phyloP scores from a whole-genome alignment of 768 basidiomycete genomes.

The Sarcomyxa edulis region DNA sequence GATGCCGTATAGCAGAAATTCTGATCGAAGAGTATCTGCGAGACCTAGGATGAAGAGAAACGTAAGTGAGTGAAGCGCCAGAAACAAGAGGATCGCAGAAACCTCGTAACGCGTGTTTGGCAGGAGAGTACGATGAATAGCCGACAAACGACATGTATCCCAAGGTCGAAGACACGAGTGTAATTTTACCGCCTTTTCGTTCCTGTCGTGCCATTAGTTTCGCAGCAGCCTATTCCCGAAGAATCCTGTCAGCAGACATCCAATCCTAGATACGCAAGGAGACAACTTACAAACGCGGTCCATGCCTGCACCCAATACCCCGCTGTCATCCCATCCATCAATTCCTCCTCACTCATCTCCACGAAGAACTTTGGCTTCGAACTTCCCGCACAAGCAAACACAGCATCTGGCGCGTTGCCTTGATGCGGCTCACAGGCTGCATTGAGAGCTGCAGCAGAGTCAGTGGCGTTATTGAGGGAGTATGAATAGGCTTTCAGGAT shows the following conservation, averaged over 20 bases:
- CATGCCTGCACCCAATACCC: slow-evolving; percentile 50
- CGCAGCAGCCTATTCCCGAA: slow-evolving; percentile 48
- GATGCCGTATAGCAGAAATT: slow-evolving; percentile 74
- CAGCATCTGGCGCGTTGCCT: slow-evolving; percentile 63
- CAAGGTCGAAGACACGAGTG: slow-evolving; percentile 71
- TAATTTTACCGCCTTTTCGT: slow-evolving; percentile 61
- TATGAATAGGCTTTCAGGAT: slow-evolving; percentile 62
- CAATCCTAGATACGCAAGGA: not conserved
- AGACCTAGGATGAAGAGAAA: slow-evolving; percentile 44
- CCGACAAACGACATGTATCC: slow-evolving; percentile 76
- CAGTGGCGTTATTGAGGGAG: slow-evolving; percentile 46
- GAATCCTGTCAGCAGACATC: slow-evolving; percentile 1
- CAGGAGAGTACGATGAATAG: slow-evolving; percentile 75
- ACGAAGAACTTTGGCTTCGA: slow-evolving; percentile 70
- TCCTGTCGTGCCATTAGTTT: slow-evolving; percentile 58
- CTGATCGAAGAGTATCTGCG: slow-evolving; percentile 77
- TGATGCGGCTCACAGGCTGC: slow-evolving; percentile 49
- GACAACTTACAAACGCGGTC: slow-evolving; percentile 44
- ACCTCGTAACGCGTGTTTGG: slow-evolving; percentile 86
- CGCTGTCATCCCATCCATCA: slow-evolving; percentile 42
- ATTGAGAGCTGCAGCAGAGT: slow-evolving; percentile 57
- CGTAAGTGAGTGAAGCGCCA: slow-evolving; percentile 1
- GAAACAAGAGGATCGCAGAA: slow-evolving; percentile 7
- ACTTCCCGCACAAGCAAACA: slow-evolving; percentile 78
- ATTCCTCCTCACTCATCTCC: slow-evolving; percentile 55